Evolutionary conservation across 2,329 filamentous ascomycete species (phyloP).

Genomic region (Aureobasidium sp.): DNA sequence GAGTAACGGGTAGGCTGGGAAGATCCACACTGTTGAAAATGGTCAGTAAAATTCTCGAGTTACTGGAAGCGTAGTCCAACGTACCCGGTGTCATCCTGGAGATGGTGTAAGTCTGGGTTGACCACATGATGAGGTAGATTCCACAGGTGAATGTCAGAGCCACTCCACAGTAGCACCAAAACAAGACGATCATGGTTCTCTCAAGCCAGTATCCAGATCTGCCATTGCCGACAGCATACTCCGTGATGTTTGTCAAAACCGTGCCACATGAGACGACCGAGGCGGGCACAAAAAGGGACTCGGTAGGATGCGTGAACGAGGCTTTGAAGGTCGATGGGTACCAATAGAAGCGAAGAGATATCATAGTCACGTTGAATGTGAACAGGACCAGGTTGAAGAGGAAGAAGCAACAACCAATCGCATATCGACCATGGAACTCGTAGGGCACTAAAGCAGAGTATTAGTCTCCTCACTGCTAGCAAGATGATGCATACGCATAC

Average conservation of each 20-base stretch:
- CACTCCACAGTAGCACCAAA: constrained; percentile 64
- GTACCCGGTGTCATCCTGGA: constrained; percentile 60
- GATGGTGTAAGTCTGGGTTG: constrained; percentile 60
- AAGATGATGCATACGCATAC: constrained; percentile 17
- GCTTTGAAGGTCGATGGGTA: constrained; percentile 62
- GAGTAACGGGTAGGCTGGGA: constrained; percentile 73
- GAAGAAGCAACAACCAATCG: constrained; percentile 42
- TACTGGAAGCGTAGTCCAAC: not conserved
- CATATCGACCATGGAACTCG: constrained; percentile 36
- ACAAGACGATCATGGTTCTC: constrained; percentile 54
- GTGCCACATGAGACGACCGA: constrained; percentile 58
- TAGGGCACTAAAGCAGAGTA: constrained; percentile 28
- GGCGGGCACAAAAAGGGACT: constrained; percentile 69
- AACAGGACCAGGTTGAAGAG: constrained; percentile 50
- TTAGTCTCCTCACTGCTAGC: not conserved
- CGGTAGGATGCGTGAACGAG: constrained; percentile 68
- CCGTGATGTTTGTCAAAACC: constrained; percentile 58
- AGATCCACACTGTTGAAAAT: constrained; percentile 64
- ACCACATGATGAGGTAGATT: constrained; percentile 67
- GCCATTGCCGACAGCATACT: constrained; percentile 52
- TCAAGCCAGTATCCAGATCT: constrained; percentile 49
- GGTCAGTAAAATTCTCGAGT: not conserved
- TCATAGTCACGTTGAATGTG: constrained; percentile 59
- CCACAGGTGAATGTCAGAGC: constrained; percentile 58
- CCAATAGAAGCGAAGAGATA: constrained; percentile 59